A percentile compares a stretch with the other conserved stretches of the same genome.
phyloP scores from a whole-genome alignment of 73 alveolate genomes.

The Paramecium pentaurelia region DNA sequence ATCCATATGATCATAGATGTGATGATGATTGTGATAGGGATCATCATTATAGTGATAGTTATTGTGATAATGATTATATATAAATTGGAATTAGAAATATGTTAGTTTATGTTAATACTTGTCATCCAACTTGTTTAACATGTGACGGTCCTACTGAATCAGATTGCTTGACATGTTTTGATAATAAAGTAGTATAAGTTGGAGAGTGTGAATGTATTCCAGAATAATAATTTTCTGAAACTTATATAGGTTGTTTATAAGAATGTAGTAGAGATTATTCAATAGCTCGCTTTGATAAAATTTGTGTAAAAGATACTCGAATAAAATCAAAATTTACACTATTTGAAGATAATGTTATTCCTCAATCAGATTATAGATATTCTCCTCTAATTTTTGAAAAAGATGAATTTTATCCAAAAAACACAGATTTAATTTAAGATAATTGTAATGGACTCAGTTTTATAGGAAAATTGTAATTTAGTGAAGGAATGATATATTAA shows the following conservation, averaged over 20 bases:
- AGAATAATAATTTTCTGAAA: not conserved
- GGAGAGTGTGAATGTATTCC: not conserved
- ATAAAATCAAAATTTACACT: not conserved
- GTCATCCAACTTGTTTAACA: slow-evolving; percentile 20
- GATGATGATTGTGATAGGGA: not conserved
- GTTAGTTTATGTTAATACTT: not conserved
- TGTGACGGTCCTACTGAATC: slow-evolving; percentile 20
- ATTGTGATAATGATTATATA: not conserved
- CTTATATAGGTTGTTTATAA: not conserved
- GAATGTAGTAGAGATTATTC: not conserved
- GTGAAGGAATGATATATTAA: not conserved
- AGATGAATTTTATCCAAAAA: not conserved
- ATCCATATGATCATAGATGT: not conserved
- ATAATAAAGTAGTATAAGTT: not conserved
- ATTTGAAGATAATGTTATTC: not conserved
- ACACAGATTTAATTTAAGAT: not conserved
- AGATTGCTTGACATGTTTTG: not conserved
- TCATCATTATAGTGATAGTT: not conserved
- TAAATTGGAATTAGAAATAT: not conserved
- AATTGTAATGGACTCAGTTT: not conserved
- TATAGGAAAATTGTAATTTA: not conserved
- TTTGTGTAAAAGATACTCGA: not conserved
- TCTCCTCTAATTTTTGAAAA: not conserved
- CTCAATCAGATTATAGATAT: not conserved
- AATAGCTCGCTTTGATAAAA: not conserved